Conservation (phyloP, 768 basidiomycete species). For the Psilocybe cubensis region DNA sequence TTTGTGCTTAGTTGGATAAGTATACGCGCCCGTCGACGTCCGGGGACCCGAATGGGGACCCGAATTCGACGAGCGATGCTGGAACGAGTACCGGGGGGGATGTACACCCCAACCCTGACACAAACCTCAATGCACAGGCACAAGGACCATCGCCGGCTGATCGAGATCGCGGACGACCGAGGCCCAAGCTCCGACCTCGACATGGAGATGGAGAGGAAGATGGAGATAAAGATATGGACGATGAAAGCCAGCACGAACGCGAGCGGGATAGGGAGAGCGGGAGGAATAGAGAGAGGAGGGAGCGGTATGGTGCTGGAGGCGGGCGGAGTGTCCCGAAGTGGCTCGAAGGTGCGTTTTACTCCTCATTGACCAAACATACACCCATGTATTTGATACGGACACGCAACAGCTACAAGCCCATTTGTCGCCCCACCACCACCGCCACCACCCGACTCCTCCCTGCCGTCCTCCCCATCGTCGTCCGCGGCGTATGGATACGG, state of each 20-base stretch:
- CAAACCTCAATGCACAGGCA: constrained; percentile 5
- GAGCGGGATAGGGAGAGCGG: neutral
- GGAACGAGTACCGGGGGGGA: no score
- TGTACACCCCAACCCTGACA: constrained; percentile 1
- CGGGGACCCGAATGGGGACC: constrained; percentile 15
- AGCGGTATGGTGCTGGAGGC: constrained; percentile 8
- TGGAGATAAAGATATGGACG: neutral
- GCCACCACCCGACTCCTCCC: constrained; percentile 26
- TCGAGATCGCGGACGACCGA: constrained; percentile 24
- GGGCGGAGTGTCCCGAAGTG: constrained; percentile 37
- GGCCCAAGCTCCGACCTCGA: constrained; percentile 22
- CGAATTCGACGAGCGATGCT: neutral
- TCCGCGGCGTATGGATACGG: no score
- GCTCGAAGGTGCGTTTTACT: constrained; percentile 40
- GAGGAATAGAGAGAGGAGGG: neutral
- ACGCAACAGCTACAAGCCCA: constrained; percentile 33
- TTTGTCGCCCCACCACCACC: constrained; percentile 37
- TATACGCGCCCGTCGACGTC: constrained; percentile 46
- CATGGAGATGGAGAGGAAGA: constrained; percentile 17
- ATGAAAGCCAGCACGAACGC: neutral
- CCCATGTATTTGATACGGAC: neutral
- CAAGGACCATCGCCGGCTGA: constrained; percentile 8
- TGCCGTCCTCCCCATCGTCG: no score
- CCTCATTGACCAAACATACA: neutral
- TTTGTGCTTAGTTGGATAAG: constrained; percentile 53